phyloP scores from a whole-genome alignment of 139 green algal species.

The Monoraphidium neglectum region DNA sequence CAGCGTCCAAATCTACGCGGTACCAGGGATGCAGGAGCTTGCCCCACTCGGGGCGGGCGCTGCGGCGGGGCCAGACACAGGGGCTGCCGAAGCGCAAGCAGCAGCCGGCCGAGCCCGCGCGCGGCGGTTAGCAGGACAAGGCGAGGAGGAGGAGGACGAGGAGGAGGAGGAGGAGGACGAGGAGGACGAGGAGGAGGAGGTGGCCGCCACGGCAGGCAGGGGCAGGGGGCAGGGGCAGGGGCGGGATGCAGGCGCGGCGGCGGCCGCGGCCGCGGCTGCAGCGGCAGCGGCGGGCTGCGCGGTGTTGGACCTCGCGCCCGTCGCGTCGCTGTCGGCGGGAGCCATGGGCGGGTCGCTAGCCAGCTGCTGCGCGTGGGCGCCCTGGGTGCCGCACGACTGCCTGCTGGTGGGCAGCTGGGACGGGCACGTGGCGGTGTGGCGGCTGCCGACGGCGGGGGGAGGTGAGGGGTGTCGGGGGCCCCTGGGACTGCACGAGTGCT shows the following conservation, averaged over 20 bases:
- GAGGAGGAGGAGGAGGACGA: not conserved
- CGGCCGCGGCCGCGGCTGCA: not conserved
- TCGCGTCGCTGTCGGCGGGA: not conserved
- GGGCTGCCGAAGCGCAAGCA: constrained; percentile 3
- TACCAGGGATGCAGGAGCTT: constrained; percentile 35
- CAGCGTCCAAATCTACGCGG: constrained; percentile 43
- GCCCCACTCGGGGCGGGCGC: not conserved
- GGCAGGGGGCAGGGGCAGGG: not conserved
- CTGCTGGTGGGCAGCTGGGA: constrained; percentile 69
- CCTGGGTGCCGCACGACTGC: constrained; percentile 45
- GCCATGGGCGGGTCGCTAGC: constrained; percentile 44
- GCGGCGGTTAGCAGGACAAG: not conserved
- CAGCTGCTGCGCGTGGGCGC: constrained; percentile 57
- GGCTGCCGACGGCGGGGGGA: constrained; percentile 23
- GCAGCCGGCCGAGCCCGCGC: too few relatives aligned
- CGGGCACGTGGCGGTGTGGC: constrained; percentile 51
- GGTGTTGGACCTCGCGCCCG: constrained; percentile 14
- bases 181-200: not conserved
- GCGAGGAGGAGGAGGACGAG: not conserved
- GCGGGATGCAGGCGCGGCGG: constrained; percentile 10
- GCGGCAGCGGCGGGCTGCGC: not conserved
- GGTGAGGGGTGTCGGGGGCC: not conserved
- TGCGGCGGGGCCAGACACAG: constrained; percentile 5
- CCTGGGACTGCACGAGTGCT: not conserved
- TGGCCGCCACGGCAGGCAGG: not conserved